Evolutionary conservation across 371 early-diverging fungal species (phyloP), one percentile per base, ranked within the genome.

Genomic region (Coemansia sp.): DNA sequence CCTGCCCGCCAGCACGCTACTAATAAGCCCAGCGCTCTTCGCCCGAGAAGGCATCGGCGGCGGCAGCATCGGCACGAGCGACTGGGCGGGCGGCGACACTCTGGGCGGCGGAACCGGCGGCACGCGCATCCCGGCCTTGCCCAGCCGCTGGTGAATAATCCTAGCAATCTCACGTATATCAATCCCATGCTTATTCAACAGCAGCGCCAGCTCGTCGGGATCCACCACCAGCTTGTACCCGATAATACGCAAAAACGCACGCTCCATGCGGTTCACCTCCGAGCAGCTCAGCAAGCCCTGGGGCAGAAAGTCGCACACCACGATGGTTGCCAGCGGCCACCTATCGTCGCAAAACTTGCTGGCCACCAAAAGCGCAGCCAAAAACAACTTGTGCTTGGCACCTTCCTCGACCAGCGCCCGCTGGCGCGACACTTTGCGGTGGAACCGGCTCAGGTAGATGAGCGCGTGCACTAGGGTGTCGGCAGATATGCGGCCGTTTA

Each of bases 281-380:
- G 63, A 55, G 47, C 68, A 11, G 8, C 65, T 32, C 55, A 79
- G 16, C 32, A 68, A 45, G 9, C 65, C 65, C 0, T 13, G 53
- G 1, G 65, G 64, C 58, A 71, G 34, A 58, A 70, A 79, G 43
- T 74, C 68, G 38, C 70, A 72, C 41, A 78, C 72, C 4, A 61
- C 62, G 1, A 68, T 57, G 2, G 77, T 64, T 3, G 78, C 67
- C 26, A 78, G 60, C 6, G 79, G 78, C 39, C 62, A 65, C 43
- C 70, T 30, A 54, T 78, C 79, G 60, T 78, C 77, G 53, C 76
- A 76, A 30, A 78, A 78, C 62, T 78, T 78, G 57, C 79, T 78
- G 13, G 79, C 69, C 3, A 78, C 68, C 35, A 78, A 56, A 8
- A 78, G 36, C 1, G 79, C 77, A 0, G 72, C 63, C 43, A 78